Conservation (phyloP, 176 grass and related monocot species). For the sorghum (Sorghum bicolor) region DNA sequence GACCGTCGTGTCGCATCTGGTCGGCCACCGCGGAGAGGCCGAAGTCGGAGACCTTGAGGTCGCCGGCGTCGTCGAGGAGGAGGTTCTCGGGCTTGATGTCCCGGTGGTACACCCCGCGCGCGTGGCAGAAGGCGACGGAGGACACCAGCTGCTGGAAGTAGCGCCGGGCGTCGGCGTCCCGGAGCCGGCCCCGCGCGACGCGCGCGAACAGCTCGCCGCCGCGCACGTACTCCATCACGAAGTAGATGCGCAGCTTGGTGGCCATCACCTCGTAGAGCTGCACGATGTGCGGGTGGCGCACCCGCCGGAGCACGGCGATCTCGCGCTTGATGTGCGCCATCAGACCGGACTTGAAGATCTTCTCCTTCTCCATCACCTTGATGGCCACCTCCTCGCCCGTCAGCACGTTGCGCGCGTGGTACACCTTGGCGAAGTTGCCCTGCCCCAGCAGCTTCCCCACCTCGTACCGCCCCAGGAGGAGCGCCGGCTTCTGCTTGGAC, state of each 20-base stretch:
- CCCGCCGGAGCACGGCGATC: constrained; percentile 80
- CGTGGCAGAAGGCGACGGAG: constrained; percentile 93
- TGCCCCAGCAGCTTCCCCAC: constrained; percentile 79
- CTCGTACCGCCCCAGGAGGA: constrained; percentile 80
- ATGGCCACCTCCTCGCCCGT: constrained; percentile 79
- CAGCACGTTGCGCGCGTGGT: constrained; percentile 65
- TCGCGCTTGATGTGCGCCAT: constrained; percentile 89
- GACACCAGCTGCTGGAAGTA: constrained; percentile 97
- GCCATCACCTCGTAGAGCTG: constrained; percentile 97
- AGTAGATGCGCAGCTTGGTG: constrained; percentile 93
- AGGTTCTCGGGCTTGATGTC: constrained; percentile 99
- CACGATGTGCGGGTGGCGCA: constrained; percentile 94
- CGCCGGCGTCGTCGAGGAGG: constrained; percentile 78
- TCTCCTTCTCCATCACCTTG: constrained; percentile 95
- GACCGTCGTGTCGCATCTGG: constrained; percentile 72
- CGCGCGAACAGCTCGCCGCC: constrained; percentile 95
- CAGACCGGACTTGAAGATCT: constrained; percentile 67
- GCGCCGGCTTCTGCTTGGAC: constrained; percentile 46
- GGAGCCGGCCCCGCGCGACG: constrained; percentile 66
- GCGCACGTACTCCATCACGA: constrained; percentile 97
- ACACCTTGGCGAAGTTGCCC: constrained; percentile 95
- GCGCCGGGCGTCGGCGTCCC: constrained; percentile 58
- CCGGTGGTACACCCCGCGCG: constrained; percentile 85
- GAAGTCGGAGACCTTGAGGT: constrained; percentile 94
- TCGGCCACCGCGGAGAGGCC: constrained; percentile 84